A percentile compares a stretch with the other conserved stretches of the same genome.
phyloP scores from a whole-genome alignment of 495 filamentous ascomycete species.

The Margaritispora aquatica region DNA sequence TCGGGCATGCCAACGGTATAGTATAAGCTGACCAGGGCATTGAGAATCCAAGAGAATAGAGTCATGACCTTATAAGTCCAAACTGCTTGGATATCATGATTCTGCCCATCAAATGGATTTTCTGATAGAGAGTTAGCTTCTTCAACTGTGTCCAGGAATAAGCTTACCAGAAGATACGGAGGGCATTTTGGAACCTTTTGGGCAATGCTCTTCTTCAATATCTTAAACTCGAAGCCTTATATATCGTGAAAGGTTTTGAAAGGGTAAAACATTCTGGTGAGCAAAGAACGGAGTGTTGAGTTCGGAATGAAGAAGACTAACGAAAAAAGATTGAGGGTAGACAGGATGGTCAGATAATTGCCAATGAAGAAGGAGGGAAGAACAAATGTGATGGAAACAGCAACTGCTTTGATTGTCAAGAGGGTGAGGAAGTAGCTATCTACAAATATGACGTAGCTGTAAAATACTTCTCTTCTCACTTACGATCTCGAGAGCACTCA shows the following conservation, averaged over 20 bases:
- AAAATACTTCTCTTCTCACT: too few species aligned
- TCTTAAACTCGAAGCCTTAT: neutral
- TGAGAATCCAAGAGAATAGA: conserved; percentile 63
- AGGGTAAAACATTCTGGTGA: too few species aligned
- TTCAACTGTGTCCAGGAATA: neutral
- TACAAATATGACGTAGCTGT: too few species aligned
- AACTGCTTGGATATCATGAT: conserved; percentile 44
- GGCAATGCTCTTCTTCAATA: neutral
- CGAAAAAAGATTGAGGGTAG: too few species aligned
- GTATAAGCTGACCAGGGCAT: conserved; percentile 60
- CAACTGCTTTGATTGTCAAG: too few species aligned
- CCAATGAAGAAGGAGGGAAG: too few species aligned
- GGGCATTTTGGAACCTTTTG: neutral
- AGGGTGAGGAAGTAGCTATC: too few species aligned
- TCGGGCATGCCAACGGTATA: conserved; percentile 58
- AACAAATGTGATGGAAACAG: too few species aligned
- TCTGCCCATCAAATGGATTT: conserved; percentile 63
- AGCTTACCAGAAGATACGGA: neutral
- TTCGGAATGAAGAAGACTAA: too few species aligned
- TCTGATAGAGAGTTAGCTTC: conserved; percentile 27
- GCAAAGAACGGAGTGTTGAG: too few species aligned
- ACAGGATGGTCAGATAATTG: too few species aligned
- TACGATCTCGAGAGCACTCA: too few species aligned
- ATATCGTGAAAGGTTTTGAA: neutral
- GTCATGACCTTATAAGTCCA: conserved; percentile 60